These are phyloP conservation scores for Colletotrichum sp. DNA, from an alignment of 2,329 filamentous ascomycete genomes.

Conservation along the genomic window DNA sequence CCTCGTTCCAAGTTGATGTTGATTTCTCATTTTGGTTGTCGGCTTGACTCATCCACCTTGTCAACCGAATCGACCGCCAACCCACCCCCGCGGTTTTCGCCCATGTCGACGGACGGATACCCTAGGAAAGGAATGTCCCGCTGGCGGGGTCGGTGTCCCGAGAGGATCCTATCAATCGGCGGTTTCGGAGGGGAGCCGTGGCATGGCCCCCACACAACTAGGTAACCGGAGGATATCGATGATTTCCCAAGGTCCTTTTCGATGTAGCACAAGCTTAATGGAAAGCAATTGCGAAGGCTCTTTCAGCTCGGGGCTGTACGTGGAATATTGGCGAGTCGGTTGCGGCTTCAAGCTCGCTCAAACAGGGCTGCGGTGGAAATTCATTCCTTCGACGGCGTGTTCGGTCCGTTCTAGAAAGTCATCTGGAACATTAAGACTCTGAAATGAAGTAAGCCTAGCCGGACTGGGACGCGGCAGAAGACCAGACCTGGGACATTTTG, in stretches of 20 bases:
- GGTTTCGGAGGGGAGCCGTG: slow-evolving; percentile 7
- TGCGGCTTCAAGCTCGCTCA: neutral
- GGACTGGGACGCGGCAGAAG: neutral
- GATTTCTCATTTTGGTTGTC: neutral
- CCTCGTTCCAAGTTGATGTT: slow-evolving; percentile 7
- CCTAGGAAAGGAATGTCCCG: neutral
- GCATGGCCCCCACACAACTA: neutral
- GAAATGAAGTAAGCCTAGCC: slow-evolving; percentile 8
- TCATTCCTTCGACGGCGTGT: neutral
- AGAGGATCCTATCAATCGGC: neutral
- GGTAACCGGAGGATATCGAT: neutral
- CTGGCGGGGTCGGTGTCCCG: neutral
- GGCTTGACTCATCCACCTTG: slow-evolving; percentile 9
- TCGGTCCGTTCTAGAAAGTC: slow-evolving; percentile 13
- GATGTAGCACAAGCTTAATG: neutral
- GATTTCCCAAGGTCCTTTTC: neutral
- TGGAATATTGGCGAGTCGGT: neutral
- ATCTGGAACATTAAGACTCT: slow-evolving; percentile 4
- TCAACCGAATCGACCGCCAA: neutral
- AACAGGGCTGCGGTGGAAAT: neutral
- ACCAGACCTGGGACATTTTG: neutral
- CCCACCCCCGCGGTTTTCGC: slow-evolving; percentile 12
- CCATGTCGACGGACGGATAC: neutral
- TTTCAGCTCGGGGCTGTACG: neutral
- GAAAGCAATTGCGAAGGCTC: neutral